Evolutionary conservation across 2,329 filamentous ascomycete genomes (phyloP).

Genomic region (Fusarium tuaranense): DNA sequence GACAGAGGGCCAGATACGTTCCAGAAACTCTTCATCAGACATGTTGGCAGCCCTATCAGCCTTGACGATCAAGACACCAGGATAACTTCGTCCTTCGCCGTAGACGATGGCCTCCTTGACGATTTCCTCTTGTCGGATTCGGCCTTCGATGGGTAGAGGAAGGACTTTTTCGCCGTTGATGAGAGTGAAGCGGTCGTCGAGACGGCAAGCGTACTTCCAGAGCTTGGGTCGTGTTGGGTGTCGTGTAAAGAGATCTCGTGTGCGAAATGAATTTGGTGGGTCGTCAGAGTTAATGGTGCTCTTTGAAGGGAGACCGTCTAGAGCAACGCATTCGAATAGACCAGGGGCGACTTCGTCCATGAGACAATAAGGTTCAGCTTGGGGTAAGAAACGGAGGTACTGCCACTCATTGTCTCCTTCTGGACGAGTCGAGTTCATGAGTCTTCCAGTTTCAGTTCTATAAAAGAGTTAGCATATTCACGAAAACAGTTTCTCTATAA

Average conservation of each 20-base stretch:
- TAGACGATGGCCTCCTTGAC: conserved; percentile 70
- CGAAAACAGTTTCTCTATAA: neutral
- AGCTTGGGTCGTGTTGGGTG: conserved; percentile 55
- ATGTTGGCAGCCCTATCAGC: conserved; percentile 56
- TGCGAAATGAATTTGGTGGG: conserved; percentile 58
- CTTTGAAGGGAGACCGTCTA: conserved; percentile 54
- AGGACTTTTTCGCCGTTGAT: conserved; percentile 62
- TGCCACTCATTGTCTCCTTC: conserved; percentile 46
- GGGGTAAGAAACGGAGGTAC: conserved; percentile 48
- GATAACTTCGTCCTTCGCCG: conserved; percentile 63
- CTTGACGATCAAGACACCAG: conserved; percentile 66
- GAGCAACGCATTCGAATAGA: conserved; percentile 52
- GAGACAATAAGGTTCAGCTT: conserved; percentile 37
- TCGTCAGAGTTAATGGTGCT: conserved; percentile 51
- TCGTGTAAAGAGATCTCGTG: conserved; percentile 56
- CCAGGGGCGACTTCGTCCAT: conserved; percentile 47
- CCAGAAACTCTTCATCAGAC: conserved; percentile 58
- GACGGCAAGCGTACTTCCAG: conserved; percentile 59
- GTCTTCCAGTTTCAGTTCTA: conserved; percentile 44
- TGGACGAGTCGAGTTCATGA: conserved; percentile 44
- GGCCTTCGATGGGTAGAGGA: conserved; percentile 62
- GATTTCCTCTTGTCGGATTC: conserved; percentile 62
- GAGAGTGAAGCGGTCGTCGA: conserved; percentile 59
- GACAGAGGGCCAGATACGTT: conserved; percentile 62
- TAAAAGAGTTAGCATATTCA: neutral